Evolutionary conservation across 352 stramenopile species (phyloP), one percentile per base, ranked within the genome.

Genomic region (Globisporangium paddicum): DNA sequence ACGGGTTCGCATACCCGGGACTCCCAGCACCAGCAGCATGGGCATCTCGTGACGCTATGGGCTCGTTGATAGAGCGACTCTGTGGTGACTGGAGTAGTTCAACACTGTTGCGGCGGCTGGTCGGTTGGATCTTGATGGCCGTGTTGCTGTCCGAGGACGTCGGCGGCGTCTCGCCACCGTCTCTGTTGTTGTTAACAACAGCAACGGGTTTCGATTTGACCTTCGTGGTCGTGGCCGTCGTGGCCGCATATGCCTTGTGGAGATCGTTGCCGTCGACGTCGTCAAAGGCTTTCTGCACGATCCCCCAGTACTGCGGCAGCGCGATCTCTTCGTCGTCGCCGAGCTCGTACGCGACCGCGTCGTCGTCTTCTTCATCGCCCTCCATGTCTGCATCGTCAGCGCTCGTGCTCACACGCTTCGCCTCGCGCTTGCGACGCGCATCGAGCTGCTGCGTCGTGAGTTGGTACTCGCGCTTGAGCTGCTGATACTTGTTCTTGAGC

Each of bases 401-500:
- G 5, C 35, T 11, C n/a, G 9, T 13, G 28, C 11, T 19, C 26
- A 4, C 19, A 30, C 45, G 45, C 16, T 51, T 51, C 45, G 16
- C 25, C 19, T n/a, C 25, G 14, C 14, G 14, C 46, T 23, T 28
- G 8, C 6, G 5, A 10, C 28, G 48, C 28, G 21, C 19, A 2
- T 18, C 23, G 37, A 61, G 44, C 16, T 26, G 41, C 5, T 38
- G 21, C 21, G 44, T 51, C 8, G 55, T 54, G 14, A 37, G n/a
- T 11, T 52, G n/a, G 55, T 54, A 61, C 55, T 61, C 55, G 44
- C 55, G 55, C 55, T 61, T 61, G 44, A 61, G 55, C 55, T 61
- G 55, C 30, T 61, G 55, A 44, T 54, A 61, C 44, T 61, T 61
- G 55, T 61, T 61, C 55, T 61, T 61, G 55, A 61, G 55, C 42